Percentiles rank a stretch among this genome's conserved stretches.
These are phyloP conservation scores for Albophoma yamanashiensis DNA, from an alignment of 2,329 filamentous ascomycete species.

Conservation along the genomic window DNA sequence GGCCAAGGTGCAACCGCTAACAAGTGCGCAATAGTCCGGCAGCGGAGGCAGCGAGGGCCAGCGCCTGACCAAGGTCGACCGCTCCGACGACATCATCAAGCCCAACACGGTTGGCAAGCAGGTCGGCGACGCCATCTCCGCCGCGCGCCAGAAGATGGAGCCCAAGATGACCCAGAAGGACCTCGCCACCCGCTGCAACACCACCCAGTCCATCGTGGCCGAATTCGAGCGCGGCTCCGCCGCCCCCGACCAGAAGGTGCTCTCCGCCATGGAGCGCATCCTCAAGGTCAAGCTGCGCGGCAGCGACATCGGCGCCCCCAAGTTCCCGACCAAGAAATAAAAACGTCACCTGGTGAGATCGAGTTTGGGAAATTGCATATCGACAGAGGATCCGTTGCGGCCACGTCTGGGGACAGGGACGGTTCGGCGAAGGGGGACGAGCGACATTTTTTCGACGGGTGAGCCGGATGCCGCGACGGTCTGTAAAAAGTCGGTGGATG, in stretches of 20 bases:
- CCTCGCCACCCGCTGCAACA: conserved; percentile 80
- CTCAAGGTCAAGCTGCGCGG: conserved; percentile 85
- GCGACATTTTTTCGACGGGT: not conserved
- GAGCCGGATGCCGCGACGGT: not conserved
- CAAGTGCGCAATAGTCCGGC: conserved; percentile 10
- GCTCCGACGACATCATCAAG: conserved; percentile 94
- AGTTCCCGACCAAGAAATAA: conserved; percentile 64
- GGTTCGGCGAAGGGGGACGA: not conserved
- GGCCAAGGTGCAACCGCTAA: conserved; percentile 5
- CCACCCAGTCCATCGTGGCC: conserved; percentile 66
- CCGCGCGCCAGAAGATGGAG: conserved; percentile 68
- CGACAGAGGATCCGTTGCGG: not conserved
- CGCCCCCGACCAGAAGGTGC: conserved; percentile 72
- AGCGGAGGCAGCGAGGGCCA: conserved; percentile 63
- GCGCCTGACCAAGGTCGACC: conserved; percentile 95
- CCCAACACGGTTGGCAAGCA: conserved; percentile 78
- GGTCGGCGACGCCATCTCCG: conserved; percentile 74
- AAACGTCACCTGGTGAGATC: not conserved
- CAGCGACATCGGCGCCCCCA: conserved; percentile 72
- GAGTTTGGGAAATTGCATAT: not conserved
- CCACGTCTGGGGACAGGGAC: not conserved
- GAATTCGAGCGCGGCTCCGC: conserved; percentile 78
- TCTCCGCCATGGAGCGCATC: conserved; percentile 67
- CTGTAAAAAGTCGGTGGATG: not conserved
- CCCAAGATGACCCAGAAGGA: conserved; percentile 96